Base-by-base conservation (phyloP, 805 yeast species). In the Yarrowia keelungensis region DNA sequence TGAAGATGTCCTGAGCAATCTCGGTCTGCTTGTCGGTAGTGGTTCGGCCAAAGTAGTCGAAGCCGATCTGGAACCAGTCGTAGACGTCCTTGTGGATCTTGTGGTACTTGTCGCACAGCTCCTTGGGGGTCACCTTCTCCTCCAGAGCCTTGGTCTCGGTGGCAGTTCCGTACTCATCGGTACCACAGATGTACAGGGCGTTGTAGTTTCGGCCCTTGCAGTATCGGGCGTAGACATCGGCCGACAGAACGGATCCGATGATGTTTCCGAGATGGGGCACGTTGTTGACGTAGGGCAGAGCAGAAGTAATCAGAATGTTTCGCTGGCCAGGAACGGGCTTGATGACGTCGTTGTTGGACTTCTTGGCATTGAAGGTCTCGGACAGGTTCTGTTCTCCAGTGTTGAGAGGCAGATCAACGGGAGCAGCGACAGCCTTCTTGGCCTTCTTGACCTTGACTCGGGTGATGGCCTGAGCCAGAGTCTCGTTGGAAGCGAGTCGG, bases 131-230 rank as follows among this genome's bases (percentile, higher is more conserved):
- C 70, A 91, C 89, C 50, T 89, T 88, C 76, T 95, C 99, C 78
- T 94, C 98, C 64, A 95, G 81, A 11, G 99, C 99, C 81, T 94
- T 95, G 38, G 99, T 95, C 80, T 95, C 99, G 15, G 99, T 95
- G 58, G 99, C 99, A 69, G 99, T 95, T 78, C 99, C 99, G 78
- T 95, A 95, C 81, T 95, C 99, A 78, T 95, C 99, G 46, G 99
- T 95, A 81, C 99, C 99, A 80, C 99, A 92, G 69, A 95, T 81
- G 76, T 82, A 95, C 72, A 95, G 81, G 22, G 97, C 83, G 78
- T 93, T 95, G 81, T 89, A 89, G 79, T 92, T 90, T 82, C 97
- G 87, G 74, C 89, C 88, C 79, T 92, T 93, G 77, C 90, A 86
- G 79, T 91, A 95, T 76, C 98, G 87, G 69, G 98, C 85, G 79